phyloP scores from a whole-genome alignment of 768 basidiomycete genomes.

The Boletus subcaerulescens region DNA sequence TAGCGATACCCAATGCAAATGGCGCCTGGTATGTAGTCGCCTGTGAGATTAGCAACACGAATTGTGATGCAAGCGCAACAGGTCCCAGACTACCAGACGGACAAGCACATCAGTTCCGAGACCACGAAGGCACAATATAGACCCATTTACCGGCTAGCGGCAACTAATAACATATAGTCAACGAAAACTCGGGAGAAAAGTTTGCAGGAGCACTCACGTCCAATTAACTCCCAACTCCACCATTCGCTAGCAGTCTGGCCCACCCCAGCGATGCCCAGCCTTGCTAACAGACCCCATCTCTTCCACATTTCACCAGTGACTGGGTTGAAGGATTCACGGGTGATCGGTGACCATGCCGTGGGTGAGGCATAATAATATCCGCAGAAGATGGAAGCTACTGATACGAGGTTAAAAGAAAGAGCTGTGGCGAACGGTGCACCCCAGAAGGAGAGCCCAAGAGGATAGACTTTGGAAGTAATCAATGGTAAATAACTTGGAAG shows the following conservation, averaged over 20 bases:
- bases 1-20: slow-evolving; percentile 76
- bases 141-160: slow-evolving; percentile 47
- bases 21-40: slow-evolving; percentile 83
- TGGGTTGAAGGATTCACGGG: slow-evolving; percentile 37
- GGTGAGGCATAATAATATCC: slow-evolving; percentile 57
- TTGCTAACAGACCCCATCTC: slow-evolving; percentile 62
- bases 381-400: slow-evolving; percentile 57
- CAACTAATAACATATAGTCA: slow-evolving; percentile 34
- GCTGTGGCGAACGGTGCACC: slow-evolving; percentile 92
- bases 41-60: slow-evolving; percentile 73
- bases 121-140: neutral
- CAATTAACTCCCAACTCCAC: slow-evolving; percentile 95
- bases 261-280: slow-evolving; percentile 80
- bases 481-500: neutral
- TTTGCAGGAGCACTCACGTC: slow-evolving; percentile 29
- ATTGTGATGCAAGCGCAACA: slow-evolving; percentile 81
- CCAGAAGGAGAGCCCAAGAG: slow-evolving; percentile 80
- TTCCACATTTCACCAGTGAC: slow-evolving; percentile 62
- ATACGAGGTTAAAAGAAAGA: slow-evolving; percentile 82
- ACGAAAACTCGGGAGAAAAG: neutral
- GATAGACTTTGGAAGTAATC: slow-evolving; percentile 27
- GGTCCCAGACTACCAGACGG: slow-evolving; percentile 63
- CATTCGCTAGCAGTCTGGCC: slow-evolving; percentile 85
- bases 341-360: slow-evolving; percentile 70
- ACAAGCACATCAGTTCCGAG: slow-evolving; percentile 5